A percentile compares a stretch with the other conserved stretches of the same genome.
Conservation (phyloP, 148 eudicot species). For the Amaranthus hypochondriacus region DNA sequence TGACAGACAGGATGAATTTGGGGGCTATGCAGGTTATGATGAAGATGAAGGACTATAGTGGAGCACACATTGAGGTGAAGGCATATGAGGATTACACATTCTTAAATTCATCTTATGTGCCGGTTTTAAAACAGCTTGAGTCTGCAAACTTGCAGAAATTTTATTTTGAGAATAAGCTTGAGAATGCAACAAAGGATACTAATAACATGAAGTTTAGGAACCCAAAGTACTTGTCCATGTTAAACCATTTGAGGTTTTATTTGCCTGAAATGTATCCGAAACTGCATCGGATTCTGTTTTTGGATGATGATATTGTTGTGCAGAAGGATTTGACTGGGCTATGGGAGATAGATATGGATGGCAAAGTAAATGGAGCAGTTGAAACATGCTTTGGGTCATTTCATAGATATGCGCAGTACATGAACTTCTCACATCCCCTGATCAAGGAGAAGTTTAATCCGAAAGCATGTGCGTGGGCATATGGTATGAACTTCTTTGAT, state of each 20-base stretch:
- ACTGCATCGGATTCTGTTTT: constrained; percentile 71
- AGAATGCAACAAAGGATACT: constrained; percentile 90
- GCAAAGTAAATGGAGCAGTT: constrained; percentile 93
- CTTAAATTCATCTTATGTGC: constrained; percentile 84
- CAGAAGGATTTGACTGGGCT: constrained; percentile 88
- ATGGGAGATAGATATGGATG: constrained; percentile 96
- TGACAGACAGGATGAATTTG: constrained; percentile 91
- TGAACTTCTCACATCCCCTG: constrained; percentile 94
- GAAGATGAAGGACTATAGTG: constrained; percentile 78
- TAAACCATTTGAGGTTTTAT: constrained; percentile 88
- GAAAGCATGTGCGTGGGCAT: constrained; percentile 98
- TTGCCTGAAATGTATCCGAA: constrained; percentile 90
- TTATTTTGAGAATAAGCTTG: constrained; percentile 81
- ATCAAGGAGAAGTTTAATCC: constrained; percentile 85
- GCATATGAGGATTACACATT: constrained; percentile 88
- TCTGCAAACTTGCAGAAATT: constrained; percentile 79
- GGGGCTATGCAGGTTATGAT: constrained; percentile 99
- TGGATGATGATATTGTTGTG: constrained; percentile 93
- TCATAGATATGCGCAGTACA: constrained; percentile 90
- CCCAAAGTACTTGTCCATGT: constrained; percentile 86
- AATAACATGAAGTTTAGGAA: constrained; percentile 94
- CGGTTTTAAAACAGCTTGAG: constrained; percentile 86
- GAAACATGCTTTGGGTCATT: constrained; percentile 97
- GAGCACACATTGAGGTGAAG: constrained; percentile 90
- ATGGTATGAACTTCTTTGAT: constrained; percentile 97